phyloP scores from a whole-genome alignment of 2,329 filamentous ascomycete species.

The Clarireedia paspali region DNA sequence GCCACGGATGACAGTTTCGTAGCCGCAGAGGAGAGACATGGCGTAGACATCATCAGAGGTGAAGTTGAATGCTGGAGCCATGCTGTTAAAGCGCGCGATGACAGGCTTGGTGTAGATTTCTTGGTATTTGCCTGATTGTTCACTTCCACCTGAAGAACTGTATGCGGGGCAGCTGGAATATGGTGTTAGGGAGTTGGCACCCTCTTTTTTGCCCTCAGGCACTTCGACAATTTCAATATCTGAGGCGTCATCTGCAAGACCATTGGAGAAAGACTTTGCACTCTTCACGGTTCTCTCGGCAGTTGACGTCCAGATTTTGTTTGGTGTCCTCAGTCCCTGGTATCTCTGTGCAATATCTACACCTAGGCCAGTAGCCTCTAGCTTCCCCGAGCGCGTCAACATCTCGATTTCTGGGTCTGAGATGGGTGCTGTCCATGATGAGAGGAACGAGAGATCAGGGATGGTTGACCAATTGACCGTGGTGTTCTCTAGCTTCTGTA shows the following conservation, averaged over 20 bases:
- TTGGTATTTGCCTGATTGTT: constrained; percentile 35
- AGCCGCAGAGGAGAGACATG: constrained; percentile 43
- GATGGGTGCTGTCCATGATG: constrained; percentile 23
- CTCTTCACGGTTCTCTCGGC: constrained; percentile 43
- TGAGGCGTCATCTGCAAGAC: constrained; percentile 36
- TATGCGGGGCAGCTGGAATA: constrained; percentile 46
- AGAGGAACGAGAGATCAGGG: constrained; percentile 21
- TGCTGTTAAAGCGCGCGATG: constrained; percentile 37
- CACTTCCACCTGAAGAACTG: constrained; percentile 39
- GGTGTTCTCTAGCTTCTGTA: constrained; percentile 39
- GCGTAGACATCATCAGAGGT: constrained; percentile 41
- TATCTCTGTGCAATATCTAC: constrained; percentile 26
- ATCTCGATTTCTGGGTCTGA: constrained; percentile 22
- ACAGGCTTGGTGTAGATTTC: constrained; percentile 42
- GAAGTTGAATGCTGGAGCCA: constrained; percentile 44
- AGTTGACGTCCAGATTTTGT: constrained; percentile 43
- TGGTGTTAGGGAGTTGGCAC: constrained; percentile 45
- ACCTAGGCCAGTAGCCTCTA: constrained; percentile 23
- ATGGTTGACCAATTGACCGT: constrained; percentile 38
- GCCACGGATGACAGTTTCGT: constrained; percentile 42
- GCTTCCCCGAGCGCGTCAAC: constrained; percentile 21
- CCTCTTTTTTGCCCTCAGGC: constrained; percentile 38
- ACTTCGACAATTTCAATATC: constrained; percentile 37
- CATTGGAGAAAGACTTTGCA: constrained; percentile 40
- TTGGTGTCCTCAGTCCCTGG: constrained; percentile 34